Conservation (phyloP, 305 asterid species). For the Ilex paraguariensis region DNA sequence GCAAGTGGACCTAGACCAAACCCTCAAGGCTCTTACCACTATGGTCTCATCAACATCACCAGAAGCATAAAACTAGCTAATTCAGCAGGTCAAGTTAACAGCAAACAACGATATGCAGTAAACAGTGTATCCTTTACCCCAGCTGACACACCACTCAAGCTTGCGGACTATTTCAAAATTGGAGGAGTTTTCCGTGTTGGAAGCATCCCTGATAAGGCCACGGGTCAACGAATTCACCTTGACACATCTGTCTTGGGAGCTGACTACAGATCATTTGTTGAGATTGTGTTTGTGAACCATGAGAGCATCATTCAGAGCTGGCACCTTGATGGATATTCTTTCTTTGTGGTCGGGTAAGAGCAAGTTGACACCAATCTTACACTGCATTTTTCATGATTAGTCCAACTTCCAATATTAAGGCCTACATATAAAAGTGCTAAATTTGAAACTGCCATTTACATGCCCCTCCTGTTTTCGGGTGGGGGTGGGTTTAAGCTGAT, state of each 20-base stretch:
- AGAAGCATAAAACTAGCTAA: constrained; percentile 41
- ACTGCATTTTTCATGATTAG: no score
- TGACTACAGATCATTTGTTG: constrained; percentile 50
- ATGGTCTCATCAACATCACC: constrained; percentile 44
- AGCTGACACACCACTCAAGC: constrained; percentile 67
- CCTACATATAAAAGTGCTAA: no score
- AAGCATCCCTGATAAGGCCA: constrained; percentile 49
- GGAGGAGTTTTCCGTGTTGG: constrained; percentile 52
- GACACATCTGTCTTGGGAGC: constrained; percentile 65
- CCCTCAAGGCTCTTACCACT: constrained; percentile 83
- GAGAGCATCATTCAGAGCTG: constrained; percentile 47
- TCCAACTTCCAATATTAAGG: no score
- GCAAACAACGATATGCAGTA: constrained; percentile 60
- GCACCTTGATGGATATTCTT: constrained; percentile 74
- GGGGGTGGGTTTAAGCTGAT: no score
- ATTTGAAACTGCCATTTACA: no score
- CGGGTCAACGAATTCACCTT: constrained; percentile 24
- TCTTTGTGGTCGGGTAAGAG: constrained; percentile 68
- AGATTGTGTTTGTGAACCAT: constrained; percentile 60
- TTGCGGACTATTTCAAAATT: constrained; percentile 65
- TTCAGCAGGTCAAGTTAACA: constrained; percentile 26
- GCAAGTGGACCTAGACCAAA: constrained; percentile 88
- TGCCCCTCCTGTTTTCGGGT: no score
- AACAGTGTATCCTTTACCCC: constrained; percentile 59
- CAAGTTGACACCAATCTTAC: neutral